phyloP scores from a whole-genome alignment of 768 basidiomycete genomes.

The Collybia sp. region DNA sequence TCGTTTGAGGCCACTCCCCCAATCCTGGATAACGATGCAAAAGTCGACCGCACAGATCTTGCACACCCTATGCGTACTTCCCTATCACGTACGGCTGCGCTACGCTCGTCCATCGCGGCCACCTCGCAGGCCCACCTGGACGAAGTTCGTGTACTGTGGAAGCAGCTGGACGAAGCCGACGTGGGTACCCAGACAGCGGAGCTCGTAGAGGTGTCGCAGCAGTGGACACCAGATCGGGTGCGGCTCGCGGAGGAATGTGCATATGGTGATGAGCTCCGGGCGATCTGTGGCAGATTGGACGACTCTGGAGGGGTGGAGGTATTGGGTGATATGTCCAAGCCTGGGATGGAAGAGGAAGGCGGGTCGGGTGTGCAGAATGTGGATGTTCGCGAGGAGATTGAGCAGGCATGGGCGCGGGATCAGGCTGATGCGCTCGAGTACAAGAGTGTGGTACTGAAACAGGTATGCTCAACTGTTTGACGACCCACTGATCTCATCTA shows the following conservation, averaged over 20 bases:
- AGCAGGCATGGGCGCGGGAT: slow-evolving; percentile 26
- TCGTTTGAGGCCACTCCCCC: neutral
- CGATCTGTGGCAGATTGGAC: slow-evolving; percentile 4
- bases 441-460: slow-evolving; percentile 16
- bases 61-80: neutral
- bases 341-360: slow-evolving; percentile 3
- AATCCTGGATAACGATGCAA: too few relatives aligned
- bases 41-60: neutral
- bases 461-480: slow-evolving; percentile 11
- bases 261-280: slow-evolving; percentile 9
- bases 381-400: slow-evolving; percentile 19
- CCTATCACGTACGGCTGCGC: slow-evolving; percentile 4
- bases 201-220: neutral
- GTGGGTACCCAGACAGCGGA: neutral
- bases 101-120: slow-evolving; percentile 8
- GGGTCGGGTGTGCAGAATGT: neutral
- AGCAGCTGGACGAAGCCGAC: neutral
- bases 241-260: slow-evolving; percentile 8
- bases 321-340: neutral
- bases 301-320: slow-evolving; percentile 1
- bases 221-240: neutral
- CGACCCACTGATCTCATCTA: neutral
- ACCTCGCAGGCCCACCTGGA: neutral
- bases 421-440: slow-evolving; percentile 18
- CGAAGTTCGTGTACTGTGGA: neutral